Conservation (phyloP, 2,329 filamentous ascomycete genomes). For the Beauveria scarabaeidicola region DNA sequence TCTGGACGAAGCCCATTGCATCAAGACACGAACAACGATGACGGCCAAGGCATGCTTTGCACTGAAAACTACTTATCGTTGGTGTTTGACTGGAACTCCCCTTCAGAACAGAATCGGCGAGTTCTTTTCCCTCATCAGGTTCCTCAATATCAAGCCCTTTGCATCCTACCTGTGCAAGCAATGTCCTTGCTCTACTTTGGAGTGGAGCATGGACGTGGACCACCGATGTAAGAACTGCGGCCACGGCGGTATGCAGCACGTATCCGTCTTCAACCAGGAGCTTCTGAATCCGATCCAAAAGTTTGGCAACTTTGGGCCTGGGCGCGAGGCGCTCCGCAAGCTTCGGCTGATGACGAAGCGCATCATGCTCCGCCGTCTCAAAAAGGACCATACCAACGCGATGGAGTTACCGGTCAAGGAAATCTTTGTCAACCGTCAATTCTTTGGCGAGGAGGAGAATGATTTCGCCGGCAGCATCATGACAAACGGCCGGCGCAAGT, state of each 20-base stretch:
- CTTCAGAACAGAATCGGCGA: constrained; percentile 96
- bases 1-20: constrained; percentile 90
- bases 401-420: constrained; percentile 98
- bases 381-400: constrained; percentile 83
- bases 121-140: constrained; percentile 89
- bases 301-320: constrained; percentile 51
- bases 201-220: constrained; percentile 71
- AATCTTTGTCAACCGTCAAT: constrained; percentile 84
- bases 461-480: constrained; percentile 96
- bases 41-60: constrained; percentile 95
- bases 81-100: constrained; percentile 91
- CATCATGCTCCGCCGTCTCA: constrained; percentile 92
- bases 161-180: constrained; percentile 89
- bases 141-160: constrained; percentile 81
- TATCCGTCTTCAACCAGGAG: constrained; percentile 80
- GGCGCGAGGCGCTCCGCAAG: constrained; percentile 66
- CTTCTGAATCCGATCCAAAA: constrained; percentile 74
- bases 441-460: constrained; percentile 92
- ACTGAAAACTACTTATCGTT: constrained; percentile 78
- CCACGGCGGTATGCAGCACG: constrained; percentile 35
- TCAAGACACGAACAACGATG: constrained; percentile 82
- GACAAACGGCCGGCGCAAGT: constrained; percentile 78
- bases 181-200: constrained; percentile 70
- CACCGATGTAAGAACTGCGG: constrained; percentile 61
- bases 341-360: constrained; percentile 81